Evolutionary conservation across 441 rosid species (phyloP).

Genomic region (Cnidoscolus chayamansa): DNA sequence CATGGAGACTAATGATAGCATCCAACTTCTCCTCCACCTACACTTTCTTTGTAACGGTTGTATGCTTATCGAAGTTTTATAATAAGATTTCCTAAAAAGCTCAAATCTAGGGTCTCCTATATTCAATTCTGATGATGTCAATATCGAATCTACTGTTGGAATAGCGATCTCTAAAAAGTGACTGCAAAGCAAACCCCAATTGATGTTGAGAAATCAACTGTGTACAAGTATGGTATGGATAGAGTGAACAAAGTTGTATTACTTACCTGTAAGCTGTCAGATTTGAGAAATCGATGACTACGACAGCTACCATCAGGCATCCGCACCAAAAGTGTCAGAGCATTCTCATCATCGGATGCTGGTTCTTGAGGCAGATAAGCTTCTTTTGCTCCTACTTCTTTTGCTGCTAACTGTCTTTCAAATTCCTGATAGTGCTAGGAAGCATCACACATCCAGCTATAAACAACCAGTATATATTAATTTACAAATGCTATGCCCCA

Average conservation of each 20-base stretch:
- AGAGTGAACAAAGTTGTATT: background rate
- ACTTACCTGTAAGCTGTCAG: conserved; percentile 69
- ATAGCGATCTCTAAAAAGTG: conserved; percentile 37
- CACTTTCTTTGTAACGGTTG: too few species aligned
- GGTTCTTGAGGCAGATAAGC: conserved; percentile 90
- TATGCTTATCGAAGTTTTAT: too few species aligned
- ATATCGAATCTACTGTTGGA: too few species aligned
- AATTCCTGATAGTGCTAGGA: conserved; percentile 61
- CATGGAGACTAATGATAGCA: too few species aligned
- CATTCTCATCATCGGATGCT: conserved; percentile 70
- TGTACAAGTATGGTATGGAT: background rate
- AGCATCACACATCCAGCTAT: conserved; percentile 1
- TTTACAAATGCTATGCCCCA: background rate
- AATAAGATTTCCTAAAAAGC: too few species aligned
- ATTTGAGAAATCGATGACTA: conserved; percentile 84
- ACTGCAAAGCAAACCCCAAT: conserved; percentile 45
- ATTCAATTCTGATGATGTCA: too few species aligned
- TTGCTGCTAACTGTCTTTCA: conserved; percentile 73
- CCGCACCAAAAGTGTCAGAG: conserved; percentile 75
- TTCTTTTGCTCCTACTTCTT: conserved; percentile 90
- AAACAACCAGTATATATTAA: background rate
- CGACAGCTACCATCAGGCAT: conserved; percentile 94
- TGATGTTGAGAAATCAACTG: conserved; percentile 14
- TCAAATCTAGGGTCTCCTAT: too few species aligned
- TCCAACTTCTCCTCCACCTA: too few species aligned